phyloP scores from a whole-genome alignment of 495 filamentous ascomycete genomes.

The Penicillium waksmanii region DNA sequence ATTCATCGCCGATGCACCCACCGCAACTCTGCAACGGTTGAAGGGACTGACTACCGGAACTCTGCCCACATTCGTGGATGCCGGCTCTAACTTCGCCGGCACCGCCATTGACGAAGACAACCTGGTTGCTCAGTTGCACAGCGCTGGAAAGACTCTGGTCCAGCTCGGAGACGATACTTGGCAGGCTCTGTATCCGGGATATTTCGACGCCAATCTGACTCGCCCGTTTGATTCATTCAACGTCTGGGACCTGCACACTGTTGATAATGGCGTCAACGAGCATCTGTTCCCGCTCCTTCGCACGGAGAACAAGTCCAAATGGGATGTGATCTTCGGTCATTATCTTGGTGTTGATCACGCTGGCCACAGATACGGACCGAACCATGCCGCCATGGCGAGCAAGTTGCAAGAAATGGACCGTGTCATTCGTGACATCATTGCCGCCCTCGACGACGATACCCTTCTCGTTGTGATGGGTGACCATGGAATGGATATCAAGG shows the following conservation, averaged over 20 bases:
- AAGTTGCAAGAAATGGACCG: slow-evolving; percentile 92
- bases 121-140: slow-evolving; percentile 77
- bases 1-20: slow-evolving; percentile 97
- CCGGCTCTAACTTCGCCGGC: slow-evolving; percentile 92
- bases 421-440: slow-evolving; percentile 72
- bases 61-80: slow-evolving; percentile 90
- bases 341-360: slow-evolving; percentile 97
- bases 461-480: slow-evolving; percentile 96
- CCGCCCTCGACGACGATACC: slow-evolving; percentile 78
- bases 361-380: slow-evolving; percentile 91
- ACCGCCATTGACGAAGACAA: slow-evolving; percentile 99
- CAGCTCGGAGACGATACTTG: slow-evolving; percentile 98
- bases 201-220: slow-evolving; percentile 85
- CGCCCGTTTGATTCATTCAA: slow-evolving; percentile 94
- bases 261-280: slow-evolving; percentile 94
- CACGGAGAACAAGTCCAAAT: slow-evolving; percentile 63
- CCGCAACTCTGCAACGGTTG: slow-evolving; percentile 85
- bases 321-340: slow-evolving; percentile 93
- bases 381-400: slow-evolving; percentile 86
- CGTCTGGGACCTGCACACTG: slow-evolving; percentile 95
- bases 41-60: slow-evolving; percentile 97
- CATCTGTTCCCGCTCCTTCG: slow-evolving; percentile 85
- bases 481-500: slow-evolving; percentile 97
- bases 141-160: slow-evolving; percentile 81
- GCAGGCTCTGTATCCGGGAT: slow-evolving; percentile 87